Percentiles rank a stretch among this genome's conserved stretches.
Evolutionary conservation across 1,284 basidiomycete genomes (phyloP).

Genomic region (Meira nashicola): DNA sequence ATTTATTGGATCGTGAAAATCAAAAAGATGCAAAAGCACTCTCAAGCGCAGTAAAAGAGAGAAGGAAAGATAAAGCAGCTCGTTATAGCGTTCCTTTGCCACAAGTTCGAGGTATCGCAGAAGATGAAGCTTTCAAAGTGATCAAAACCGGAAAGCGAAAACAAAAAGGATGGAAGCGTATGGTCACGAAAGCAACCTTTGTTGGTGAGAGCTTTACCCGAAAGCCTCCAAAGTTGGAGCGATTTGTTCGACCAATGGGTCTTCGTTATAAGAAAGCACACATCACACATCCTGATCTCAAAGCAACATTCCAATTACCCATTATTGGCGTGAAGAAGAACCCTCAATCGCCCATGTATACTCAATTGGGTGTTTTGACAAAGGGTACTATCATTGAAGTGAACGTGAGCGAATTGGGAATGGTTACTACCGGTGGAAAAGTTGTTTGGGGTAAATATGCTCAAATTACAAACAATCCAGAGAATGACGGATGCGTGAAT

Average conservation of each 20-base stretch:
- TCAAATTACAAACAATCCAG: slow-evolving; percentile 65
- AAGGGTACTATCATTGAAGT: slow-evolving; percentile 99
- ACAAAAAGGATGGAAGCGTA: slow-evolving; percentile 96
- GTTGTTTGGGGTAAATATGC: slow-evolving; percentile 77
- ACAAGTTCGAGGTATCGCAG: slow-evolving; percentile 94
- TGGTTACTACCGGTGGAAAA: slow-evolving; percentile 98
- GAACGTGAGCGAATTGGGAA: slow-evolving; percentile 68
- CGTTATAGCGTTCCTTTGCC: slow-evolving; percentile 95
- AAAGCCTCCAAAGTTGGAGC: slow-evolving; percentile 98
- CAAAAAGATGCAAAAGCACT: slow-evolving; percentile 97
- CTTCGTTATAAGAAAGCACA: slow-evolving; percentile 97
- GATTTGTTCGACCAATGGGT: slow-evolving; percentile 96
- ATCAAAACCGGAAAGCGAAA: slow-evolving; percentile 97
- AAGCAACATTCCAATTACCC: slow-evolving; percentile 97
- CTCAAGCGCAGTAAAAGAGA: slow-evolving; percentile 96
- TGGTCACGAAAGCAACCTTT: slow-evolving; percentile 99
- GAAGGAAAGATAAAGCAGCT: slow-evolving; percentile 97
- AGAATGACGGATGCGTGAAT: slow-evolving; percentile 16
- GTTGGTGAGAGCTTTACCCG: slow-evolving; percentile 96
- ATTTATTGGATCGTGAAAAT: slow-evolving; percentile 91
- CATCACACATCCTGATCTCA: slow-evolving; percentile 95
- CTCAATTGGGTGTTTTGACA: slow-evolving; percentile 83
- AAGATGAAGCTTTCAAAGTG: slow-evolving; percentile 99
- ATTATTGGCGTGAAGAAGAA: slow-evolving; percentile 99
- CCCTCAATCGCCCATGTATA: slow-evolving; percentile 94